A percentile compares a stretch with the other conserved stretches of the same genome.
Evolutionary conservation across 352 stramenopile species (phyloP).

Genomic region (Phytophthora aleatoria): DNA sequence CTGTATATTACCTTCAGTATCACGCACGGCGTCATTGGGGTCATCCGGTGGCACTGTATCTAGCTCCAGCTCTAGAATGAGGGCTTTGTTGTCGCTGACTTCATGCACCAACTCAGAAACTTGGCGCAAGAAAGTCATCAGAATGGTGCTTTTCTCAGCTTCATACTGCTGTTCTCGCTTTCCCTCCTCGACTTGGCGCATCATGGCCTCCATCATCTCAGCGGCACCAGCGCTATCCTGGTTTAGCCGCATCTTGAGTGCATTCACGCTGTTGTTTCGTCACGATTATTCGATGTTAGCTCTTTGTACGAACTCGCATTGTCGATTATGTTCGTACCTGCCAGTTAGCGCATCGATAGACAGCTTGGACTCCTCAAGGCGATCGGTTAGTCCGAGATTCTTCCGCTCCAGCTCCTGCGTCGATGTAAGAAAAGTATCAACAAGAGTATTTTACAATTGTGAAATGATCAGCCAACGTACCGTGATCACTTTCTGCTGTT

Average conservation of each 20-base stretch:
- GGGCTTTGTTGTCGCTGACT: slow-evolving; percentile 52
- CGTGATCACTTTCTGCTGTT: slow-evolving; percentile 73
- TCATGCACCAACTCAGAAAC: slow-evolving; percentile 61
- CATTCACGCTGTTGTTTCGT: slow-evolving; percentile 52
- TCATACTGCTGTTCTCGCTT: slow-evolving; percentile 74
- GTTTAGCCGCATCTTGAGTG: slow-evolving; percentile 70
- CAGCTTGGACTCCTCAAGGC: slow-evolving; percentile 71
- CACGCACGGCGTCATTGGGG: slow-evolving; percentile 20
- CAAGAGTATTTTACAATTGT: neutral
- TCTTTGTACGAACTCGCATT: neutral
- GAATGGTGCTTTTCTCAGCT: slow-evolving; percentile 47
- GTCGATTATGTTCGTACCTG: slow-evolving; percentile 37
- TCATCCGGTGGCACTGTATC: slow-evolving; percentile 33
- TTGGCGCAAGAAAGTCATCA: slow-evolving; percentile 59
- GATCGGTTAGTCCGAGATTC: slow-evolving; percentile 59
- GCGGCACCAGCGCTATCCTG: slow-evolving; percentile 70
- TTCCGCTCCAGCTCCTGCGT: slow-evolving; percentile 71
- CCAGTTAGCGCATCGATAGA: slow-evolving; percentile 69
- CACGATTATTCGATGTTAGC: neutral
- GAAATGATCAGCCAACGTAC: slow-evolving; percentile 27
- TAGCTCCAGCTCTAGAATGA: slow-evolving; percentile 59
- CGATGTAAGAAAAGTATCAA: neutral
- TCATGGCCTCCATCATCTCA: slow-evolving; percentile 69
- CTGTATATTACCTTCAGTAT: slow-evolving; percentile 25
- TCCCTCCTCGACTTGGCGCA: slow-evolving; percentile 67